Base-by-base conservation (phyloP, 1,284 basidiomycete species). In the Vanrija humicola region DNA sequence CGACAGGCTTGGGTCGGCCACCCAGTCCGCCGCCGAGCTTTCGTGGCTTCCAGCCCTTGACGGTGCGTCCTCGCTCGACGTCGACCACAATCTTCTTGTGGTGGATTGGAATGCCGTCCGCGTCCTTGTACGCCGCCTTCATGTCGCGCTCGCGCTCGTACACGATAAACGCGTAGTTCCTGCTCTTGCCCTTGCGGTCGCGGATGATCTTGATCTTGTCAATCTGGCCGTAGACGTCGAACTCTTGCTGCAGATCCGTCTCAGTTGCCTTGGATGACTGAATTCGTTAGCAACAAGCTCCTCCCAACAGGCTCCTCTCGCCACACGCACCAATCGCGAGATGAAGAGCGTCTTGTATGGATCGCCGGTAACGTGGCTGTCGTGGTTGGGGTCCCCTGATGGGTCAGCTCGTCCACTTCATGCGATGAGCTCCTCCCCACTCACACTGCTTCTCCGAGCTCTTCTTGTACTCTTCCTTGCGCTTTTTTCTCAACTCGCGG, bases 101-200 rank as follows among this genome's bases (percentile, higher is more conserved):
- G 81, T 92, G 88, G 66, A 99, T 92, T 60, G 91, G 89, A 46
- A 98, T 83, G 15, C 94, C 91, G 69, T 98, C 95, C n/a, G 94
- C 96, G 73, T 98, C 95, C 79, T 98, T 98, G 82, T 98, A 99
- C 10, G 95, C 96, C 59, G 93, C 95, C 84, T 97, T 97, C 96
- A 98, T 98, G 75, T 99, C 96, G 58, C 93, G 85, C 79, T 98
- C 96, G 25, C 94, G 84, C 74, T 99, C 96, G 68, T 92, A 99
- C 7, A 98, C 91, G 59, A 99, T 83, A 77, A 99, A 99, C 16
- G 95, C 96, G 75, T 98, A 98, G 18, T 93, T 92, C 62, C 88
- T 82, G 68, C 87, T 86, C 61, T 91, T 88, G 48, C 84, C 86
- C 67, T 92, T 88, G 73, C 88, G 86, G 80, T 96, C 89, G 46